Evolutionary conservation across 1,284 basidiomycete genomes (phyloP), one percentile per base, ranked within the genome.

Genomic region (Anthracocystis walkeri): DNA sequence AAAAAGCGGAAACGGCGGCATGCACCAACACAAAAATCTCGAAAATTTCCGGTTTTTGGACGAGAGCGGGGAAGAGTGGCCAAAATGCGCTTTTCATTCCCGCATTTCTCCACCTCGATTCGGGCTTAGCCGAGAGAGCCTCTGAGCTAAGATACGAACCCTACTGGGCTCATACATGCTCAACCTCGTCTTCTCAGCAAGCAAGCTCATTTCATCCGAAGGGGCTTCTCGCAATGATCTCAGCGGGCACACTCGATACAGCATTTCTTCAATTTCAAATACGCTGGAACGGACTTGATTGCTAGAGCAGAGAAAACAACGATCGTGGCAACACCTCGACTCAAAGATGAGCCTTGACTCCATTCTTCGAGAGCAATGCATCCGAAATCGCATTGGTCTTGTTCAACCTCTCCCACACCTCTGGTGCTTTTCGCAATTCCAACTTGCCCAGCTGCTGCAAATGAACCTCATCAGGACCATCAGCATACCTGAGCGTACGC

Each of bases 401-500:
- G 57, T 80, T 76, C 60, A 75, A 53, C 23, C 56, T 63, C 53
- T 71, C 62, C 79, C 80, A 79, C 14, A 82, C 69, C 29, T 66
- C 65, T 12, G 70, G 66, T 18, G 80, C 79, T 12, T 69, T 53
- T n/a, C 76, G 65, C 52, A 84, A 57, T 86, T 97, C 94, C 51
- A 90, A 87, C 85, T 92, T 92, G 11, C 94, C 95, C 56, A 97
- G 92, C 87, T 97, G 95, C 86, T 95, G 93, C 56, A 95, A 91
- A 86, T 98, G 95, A 6, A 98, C 93, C 94, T 81, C 81, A 50
- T 82, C 81, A 11, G 81, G 81, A 27, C 81, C 81, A 42, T 82
- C 80, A 6, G 79, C 81, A 29, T 79, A 81, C 4, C 80, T 56
- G 16, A 81, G 65, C 0, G 95, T 97, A 59, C 96, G 89, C 73